phyloP scores from a whole-genome alignment of 2,329 filamentous ascomycete genomes.

The Aspergillus novofumigatus region DNA sequence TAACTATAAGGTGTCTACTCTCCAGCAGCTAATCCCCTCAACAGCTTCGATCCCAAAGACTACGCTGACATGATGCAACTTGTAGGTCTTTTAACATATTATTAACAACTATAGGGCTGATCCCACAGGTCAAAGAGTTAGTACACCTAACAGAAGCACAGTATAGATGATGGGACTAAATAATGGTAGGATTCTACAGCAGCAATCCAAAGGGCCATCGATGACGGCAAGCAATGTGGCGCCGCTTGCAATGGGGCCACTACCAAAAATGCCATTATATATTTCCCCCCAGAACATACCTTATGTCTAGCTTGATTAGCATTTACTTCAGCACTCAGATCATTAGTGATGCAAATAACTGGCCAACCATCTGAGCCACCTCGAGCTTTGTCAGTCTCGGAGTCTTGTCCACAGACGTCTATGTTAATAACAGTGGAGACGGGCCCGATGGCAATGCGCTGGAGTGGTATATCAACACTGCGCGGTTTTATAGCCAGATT shows the following conservation, averaged over 20 bases:
- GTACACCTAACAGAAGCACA: neutral
- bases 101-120: slow-evolving; percentile 9
- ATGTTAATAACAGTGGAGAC: slow-evolving; percentile 36
- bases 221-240: slow-evolving; percentile 24
- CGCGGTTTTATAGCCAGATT: slow-evolving; percentile 46
- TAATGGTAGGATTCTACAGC: slow-evolving; percentile 9
- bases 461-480: slow-evolving; percentile 67
- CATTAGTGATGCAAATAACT: slow-evolving; percentile 44
- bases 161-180: neutral
- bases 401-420: slow-evolving; percentile 77
- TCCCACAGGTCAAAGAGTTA: slow-evolving; percentile 1
- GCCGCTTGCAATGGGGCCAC: slow-evolving; percentile 14
- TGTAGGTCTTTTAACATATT: slow-evolving; percentile 9
- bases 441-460: slow-evolving; percentile 4
- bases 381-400: slow-evolving; percentile 70
- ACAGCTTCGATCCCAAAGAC: neutral
- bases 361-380: slow-evolving; percentile 46
- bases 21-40: neutral
- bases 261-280: slow-evolving; percentile 16
- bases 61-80: neutral
- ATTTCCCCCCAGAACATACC: slow-evolving; percentile 56
- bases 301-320: slow-evolving; percentile 14
- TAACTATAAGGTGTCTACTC: slow-evolving; percentile 4
- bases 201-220: slow-evolving; percentile 39
- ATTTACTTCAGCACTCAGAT: slow-evolving; percentile 15